Evolutionary conservation across 2,329 filamentous ascomycete genomes (phyloP).

Genomic region (Neophaeococcomyces aloes): DNA sequence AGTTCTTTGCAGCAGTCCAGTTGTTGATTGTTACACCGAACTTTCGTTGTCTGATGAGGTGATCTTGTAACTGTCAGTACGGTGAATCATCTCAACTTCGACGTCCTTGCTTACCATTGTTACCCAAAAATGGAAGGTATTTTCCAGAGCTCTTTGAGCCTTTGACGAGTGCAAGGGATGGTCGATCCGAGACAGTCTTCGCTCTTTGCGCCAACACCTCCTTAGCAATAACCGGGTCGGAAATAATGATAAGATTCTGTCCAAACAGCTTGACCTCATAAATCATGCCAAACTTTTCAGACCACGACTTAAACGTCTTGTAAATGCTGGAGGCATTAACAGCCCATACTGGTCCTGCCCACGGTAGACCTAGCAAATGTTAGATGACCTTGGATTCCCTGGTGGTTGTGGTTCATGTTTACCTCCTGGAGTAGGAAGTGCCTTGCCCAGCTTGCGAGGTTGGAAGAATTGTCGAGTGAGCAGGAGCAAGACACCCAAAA

Average conservation of each 20-base stretch:
- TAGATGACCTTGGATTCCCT: not conserved
- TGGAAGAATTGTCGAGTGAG: not conserved
- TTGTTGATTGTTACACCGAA: conserved; percentile 1
- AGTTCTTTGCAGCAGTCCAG: conserved; percentile 1
- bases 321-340: conserved; percentile 21
- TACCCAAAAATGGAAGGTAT: conserved; percentile 6
- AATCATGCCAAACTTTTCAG: conserved; percentile 30
- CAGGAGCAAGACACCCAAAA: not conserved
- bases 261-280: conserved; percentile 37
- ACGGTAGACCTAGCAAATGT: not conserved
- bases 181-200: conserved; percentile 29
- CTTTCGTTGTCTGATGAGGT: not conserved
- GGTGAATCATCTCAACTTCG: no score
- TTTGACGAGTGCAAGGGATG: conserved; percentile 7
- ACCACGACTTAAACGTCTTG: conserved; percentile 34
- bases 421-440: conserved; percentile 2
- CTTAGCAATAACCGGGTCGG: conserved; percentile 32
- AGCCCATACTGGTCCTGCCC: conserved; percentile 5
- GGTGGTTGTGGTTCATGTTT: not conserved
- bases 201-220: conserved; percentile 33
- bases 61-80: not conserved
- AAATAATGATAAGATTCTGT: conserved; percentile 28
- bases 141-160: conserved; percentile 4
- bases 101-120: not conserved
- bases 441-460: not conserved